phyloP scores from a whole-genome alignment of 2,329 filamentous ascomycete genomes.

The Penicillium sp. region DNA sequence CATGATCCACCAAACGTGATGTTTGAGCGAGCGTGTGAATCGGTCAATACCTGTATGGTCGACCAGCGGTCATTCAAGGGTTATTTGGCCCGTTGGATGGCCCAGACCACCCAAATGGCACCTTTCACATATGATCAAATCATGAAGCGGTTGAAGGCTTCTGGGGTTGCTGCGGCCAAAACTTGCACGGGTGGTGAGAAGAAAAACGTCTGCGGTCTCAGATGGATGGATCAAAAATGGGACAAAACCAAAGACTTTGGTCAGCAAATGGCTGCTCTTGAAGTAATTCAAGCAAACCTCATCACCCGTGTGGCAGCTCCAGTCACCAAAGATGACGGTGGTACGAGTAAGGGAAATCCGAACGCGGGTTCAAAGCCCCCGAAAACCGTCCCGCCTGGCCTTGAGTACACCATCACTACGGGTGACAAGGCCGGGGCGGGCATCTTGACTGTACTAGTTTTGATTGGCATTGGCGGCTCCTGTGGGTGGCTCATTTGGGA shows the following conservation, averaged over 20 bases:
- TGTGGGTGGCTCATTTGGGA: constrained; percentile 42
- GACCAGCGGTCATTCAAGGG: constrained; percentile 69
- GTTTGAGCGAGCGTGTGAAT: constrained; percentile 63
- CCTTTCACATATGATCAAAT: constrained; percentile 57
- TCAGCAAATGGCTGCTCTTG: constrained; percentile 43
- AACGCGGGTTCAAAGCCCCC: constrained; percentile 25
- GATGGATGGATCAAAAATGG: constrained; percentile 42
- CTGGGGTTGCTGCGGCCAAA: constrained; percentile 57
- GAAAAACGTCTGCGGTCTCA: constrained; percentile 39
- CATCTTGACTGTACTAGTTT: constrained; percentile 43
- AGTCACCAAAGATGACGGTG: constrained; percentile 32
- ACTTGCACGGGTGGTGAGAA: constrained; percentile 55
- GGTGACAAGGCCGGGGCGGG: constrained; percentile 47
- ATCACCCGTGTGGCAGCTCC: constrained; percentile 32
- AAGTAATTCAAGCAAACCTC: constrained; percentile 39
- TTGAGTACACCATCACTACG: constrained; percentile 28
- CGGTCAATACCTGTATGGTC: constrained; percentile 57
- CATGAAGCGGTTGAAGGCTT: constrained; percentile 55
- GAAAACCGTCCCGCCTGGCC: constrained; percentile 9
- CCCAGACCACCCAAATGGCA: constrained; percentile 58
- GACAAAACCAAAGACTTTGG: constrained; percentile 42
- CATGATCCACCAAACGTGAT: constrained; percentile 50
- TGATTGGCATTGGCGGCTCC: constrained; percentile 36
- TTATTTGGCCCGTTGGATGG: constrained; percentile 64
- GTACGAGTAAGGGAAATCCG: constrained; percentile 37